These are phyloP conservation scores for Blumeria hordei DNA, from an alignment of 2,329 filamentous ascomycete genomes.

Conservation along the genomic window DNA sequence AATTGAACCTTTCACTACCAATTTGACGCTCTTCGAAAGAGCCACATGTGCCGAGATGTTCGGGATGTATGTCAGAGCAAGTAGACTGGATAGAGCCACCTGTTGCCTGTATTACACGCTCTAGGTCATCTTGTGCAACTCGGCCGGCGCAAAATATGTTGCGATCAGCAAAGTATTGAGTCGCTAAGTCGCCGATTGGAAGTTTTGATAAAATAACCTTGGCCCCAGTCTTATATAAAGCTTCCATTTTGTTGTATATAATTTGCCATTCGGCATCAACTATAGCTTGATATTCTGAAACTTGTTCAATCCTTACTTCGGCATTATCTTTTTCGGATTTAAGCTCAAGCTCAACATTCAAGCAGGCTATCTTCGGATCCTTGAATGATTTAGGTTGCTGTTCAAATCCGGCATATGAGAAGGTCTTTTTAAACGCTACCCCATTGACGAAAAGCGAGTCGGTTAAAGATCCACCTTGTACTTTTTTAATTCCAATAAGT, in stretches of 20 bases:
- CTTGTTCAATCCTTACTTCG: conserved; percentile 91
- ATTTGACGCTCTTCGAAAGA: conserved; percentile 90
- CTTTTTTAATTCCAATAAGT: conserved; percentile 95
- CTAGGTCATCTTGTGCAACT: conserved; percentile 76
- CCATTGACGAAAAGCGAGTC: conserved; percentile 94
- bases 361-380: conserved; percentile 85
- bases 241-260: conserved; percentile 98
- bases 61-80: conserved; percentile 75
- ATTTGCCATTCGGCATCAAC: conserved; percentile 99
- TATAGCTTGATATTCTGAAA: conserved; percentile 97
- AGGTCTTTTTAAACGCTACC: conserved; percentile 99
- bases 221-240: conserved; percentile 75
- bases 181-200: conserved; percentile 90
- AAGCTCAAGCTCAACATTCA: conserved; percentile 93
- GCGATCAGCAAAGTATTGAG: conserved; percentile 92
- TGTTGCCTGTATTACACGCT: conserved; percentile 85
- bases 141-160: conserved; percentile 96
- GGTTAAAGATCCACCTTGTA: conserved; percentile 83
- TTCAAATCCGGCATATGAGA: conserved; percentile 96
- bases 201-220: conserved; percentile 95
- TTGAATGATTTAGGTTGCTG: conserved; percentile 93
- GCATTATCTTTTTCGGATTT: conserved; percentile 99
- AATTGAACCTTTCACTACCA: conserved; percentile 90
- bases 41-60: conserved; percentile 80
- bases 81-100: conserved; percentile 85